These are phyloP conservation scores for Beauveria bassiana DNA, from an alignment of 2,329 filamentous ascomycete species.

Conservation along the genomic window DNA sequence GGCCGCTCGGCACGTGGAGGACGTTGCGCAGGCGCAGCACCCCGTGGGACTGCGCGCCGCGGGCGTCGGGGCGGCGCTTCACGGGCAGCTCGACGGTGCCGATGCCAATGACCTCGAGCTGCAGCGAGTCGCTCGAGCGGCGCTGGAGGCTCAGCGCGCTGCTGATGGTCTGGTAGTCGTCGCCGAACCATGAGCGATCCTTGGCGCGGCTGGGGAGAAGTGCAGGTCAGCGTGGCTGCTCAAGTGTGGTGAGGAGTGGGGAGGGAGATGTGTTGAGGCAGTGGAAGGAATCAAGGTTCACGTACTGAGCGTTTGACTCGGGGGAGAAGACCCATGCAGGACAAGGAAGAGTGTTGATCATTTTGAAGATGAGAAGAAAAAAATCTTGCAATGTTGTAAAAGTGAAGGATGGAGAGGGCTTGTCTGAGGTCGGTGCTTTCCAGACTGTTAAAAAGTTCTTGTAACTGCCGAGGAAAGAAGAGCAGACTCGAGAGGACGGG, in stretches of 20 bases:
- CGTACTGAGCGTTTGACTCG: constrained; percentile 13
- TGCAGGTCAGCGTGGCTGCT: neutral
- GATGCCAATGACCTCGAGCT: constrained; percentile 5
- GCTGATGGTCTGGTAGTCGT: constrained; percentile 10
- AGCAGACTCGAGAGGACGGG: neutral
- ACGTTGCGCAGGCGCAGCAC: constrained; percentile 3
- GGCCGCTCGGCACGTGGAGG: neutral
- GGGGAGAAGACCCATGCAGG: neutral
- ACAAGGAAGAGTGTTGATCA: neutral
- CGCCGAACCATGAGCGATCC: constrained; percentile 12
- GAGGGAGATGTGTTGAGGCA: neutral
- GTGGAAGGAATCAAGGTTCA: neutral
- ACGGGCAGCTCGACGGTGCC: constrained; percentile 10
- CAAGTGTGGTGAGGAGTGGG: neutral
- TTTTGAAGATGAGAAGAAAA: neutral
- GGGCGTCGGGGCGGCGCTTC: constrained; percentile 1
- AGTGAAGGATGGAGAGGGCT: neutral
- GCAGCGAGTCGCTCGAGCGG: too few species aligned
- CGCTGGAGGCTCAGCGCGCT: neutral
- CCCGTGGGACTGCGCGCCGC: constrained; percentile 2
- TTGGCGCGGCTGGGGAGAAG: constrained; percentile 3
- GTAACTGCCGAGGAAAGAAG: neutral
- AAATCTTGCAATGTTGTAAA: neutral
- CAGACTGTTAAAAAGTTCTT: neutral
- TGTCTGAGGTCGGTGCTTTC: neutral